Percentiles rank a stretch among this genome's conserved stretches.
Evolutionary conservation across 768 basidiomycete species (phyloP).

Genomic region (Obba rivulosa): DNA sequence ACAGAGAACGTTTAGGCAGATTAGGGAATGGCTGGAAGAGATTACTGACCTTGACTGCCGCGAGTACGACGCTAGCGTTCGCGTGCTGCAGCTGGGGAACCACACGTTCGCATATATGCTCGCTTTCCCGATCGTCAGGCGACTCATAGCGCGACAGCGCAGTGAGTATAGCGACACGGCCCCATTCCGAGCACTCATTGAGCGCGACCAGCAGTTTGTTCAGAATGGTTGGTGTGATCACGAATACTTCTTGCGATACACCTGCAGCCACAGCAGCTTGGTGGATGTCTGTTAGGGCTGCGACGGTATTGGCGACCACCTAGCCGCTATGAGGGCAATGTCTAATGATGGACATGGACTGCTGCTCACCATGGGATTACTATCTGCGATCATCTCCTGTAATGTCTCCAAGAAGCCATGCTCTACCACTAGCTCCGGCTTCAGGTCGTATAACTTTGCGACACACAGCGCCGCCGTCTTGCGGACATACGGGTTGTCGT

Average conservation of each 20-base stretch:
- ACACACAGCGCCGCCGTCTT: conserved; percentile 98
- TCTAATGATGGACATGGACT: background rate
- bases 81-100: conserved; percentile 98
- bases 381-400: conserved; percentile 90
- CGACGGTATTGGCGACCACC: conserved; percentile 97
- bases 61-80: conserved; percentile 94
- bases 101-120: conserved; percentile 98
- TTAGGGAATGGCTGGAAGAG: background rate
- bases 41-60: conserved; percentile 78
- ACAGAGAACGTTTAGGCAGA: background rate
- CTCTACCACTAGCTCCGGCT: conserved; percentile 91
- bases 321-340: conserved; percentile 27
- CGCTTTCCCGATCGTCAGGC: conserved; percentile 88
- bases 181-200: conserved; percentile 99
- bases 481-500: conserved; percentile 97
- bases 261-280: conserved; percentile 55
- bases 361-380: conserved; percentile 88
- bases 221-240: conserved; percentile 77
- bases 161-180: conserved; percentile 87
- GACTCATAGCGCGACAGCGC: conserved; percentile 81
- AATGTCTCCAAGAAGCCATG: conserved; percentile 89
- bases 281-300: conserved; percentile 91
- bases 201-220: conserved; percentile 90
- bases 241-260: conserved; percentile 66
- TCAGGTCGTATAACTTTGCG: conserved; percentile 95